Conservation (phyloP, 352 stramenopile genomes). For the Globisporangium paroecandrum region DNA sequence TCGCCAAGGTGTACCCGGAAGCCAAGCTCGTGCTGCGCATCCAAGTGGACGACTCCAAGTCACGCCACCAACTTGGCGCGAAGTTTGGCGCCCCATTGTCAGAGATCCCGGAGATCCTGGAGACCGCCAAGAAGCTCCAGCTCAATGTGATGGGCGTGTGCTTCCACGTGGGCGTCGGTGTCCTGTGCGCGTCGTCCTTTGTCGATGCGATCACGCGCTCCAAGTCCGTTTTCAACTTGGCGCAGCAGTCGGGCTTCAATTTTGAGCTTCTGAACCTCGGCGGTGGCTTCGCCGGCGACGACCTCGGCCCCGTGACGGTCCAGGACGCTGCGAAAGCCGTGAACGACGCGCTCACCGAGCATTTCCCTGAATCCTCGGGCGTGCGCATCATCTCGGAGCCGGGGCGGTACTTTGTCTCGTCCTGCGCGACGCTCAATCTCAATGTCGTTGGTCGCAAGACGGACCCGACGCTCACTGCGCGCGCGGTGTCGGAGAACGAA, state of each 20-base stretch:
- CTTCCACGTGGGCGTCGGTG: constrained; percentile 88
- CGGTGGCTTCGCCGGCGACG: constrained; percentile 74
- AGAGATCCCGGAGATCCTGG: constrained; percentile 58
- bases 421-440: constrained; percentile 66
- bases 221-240: constrained; percentile 65
- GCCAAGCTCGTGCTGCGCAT: constrained; percentile 70
- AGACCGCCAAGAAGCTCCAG: constrained; percentile 45
- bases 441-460: constrained; percentile 63
- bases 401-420: constrained; percentile 82
- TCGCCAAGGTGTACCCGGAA: constrained; percentile 32
- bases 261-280: constrained; percentile 86
- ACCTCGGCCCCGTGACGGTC: constrained; percentile 43
- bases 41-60: constrained; percentile 84
- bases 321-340: constrained; percentile 38
- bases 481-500: constrained; percentile 15
- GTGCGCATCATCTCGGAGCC: constrained; percentile 88
- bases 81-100: constrained; percentile 80
- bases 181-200: constrained; percentile 67
- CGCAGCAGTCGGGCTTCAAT: constrained; percentile 41
- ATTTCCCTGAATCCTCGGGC: constrained; percentile 37
- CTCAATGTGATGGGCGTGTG: constrained; percentile 79
- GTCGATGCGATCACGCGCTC: constrained; percentile 70
- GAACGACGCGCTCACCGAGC: constrained; percentile 34
- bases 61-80: constrained; percentile 64
- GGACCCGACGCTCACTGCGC: constrained; percentile 27